Percentiles rank a stretch among this genome's conserved stretches.
phyloP scores from a whole-genome alignment of 805 yeast genomes.

The Saccharomycopsis olivae region DNA sequence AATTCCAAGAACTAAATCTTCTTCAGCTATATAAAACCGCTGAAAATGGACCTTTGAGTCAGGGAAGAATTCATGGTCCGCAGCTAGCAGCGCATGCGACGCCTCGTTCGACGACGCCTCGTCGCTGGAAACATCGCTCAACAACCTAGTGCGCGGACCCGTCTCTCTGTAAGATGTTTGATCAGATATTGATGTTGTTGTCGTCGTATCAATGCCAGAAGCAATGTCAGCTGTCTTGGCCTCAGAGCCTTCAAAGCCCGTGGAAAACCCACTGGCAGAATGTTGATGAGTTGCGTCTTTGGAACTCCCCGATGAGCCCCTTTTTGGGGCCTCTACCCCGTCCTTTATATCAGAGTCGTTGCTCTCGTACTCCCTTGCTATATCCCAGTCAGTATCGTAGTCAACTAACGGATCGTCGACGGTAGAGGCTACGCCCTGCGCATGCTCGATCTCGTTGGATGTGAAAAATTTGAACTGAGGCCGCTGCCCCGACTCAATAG shows the following conservation, averaged over 20 bases:
- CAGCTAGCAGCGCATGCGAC: slow-evolving; percentile 13
- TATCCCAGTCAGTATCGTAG: slow-evolving; percentile 68
- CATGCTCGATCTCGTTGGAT: slow-evolving; percentile 70
- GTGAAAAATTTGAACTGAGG: slow-evolving; percentile 70
- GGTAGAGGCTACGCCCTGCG: slow-evolving; percentile 76
- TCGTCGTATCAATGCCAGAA: neutral
- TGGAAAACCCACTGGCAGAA: too few relatives aligned
- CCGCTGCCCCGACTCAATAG: slow-evolving; percentile 20
- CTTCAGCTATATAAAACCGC: slow-evolving; percentile 88
- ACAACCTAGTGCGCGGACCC: slow-evolving; percentile 13
- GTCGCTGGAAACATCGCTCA: slow-evolving; percentile 13
- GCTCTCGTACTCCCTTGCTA: slow-evolving; percentile 6
- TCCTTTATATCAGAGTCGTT: neutral
- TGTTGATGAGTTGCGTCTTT: too few relatives aligned
- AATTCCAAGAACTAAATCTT: slow-evolving; percentile 86
- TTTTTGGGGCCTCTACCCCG: neutral
- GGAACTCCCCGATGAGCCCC: neutral
- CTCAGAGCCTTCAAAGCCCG: neutral
- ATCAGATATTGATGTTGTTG: slow-evolving; percentile 4
- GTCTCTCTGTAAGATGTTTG: slow-evolving; percentile 12
- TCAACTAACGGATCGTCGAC: slow-evolving; percentile 55
- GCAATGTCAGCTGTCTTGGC: neutral
- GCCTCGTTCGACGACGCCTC: slow-evolving; percentile 7
- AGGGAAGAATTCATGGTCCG: slow-evolving; percentile 28
- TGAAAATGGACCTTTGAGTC: slow-evolving; percentile 45